Base-by-base conservation (phyloP, 345 rosid genomes). In the Mercurialis annua region DNA sequence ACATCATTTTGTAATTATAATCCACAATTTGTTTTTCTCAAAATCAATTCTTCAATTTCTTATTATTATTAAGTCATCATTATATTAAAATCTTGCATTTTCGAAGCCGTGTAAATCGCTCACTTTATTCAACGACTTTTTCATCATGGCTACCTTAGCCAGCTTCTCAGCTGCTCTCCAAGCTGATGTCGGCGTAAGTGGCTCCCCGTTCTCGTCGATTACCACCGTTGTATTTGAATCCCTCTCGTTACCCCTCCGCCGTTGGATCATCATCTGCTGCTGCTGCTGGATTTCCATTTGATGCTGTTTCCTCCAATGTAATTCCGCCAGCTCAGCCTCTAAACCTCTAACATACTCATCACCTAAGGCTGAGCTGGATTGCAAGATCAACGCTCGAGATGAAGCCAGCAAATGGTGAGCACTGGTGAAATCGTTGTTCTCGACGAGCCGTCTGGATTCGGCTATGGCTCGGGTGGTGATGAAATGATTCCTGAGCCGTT, bases 131-230 rank as follows among this genome's bases (percentile, higher is more conserved):
- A 70, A 38, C 36, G 78, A 75, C 71, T 60, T 53, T 67, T 65
- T 75, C 74, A 75, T 59, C 36, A 59, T 70, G 21, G 78, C 78
- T 20, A 75, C 66, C 44, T 70, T 75, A 64, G 78, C 78, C 71
- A 75, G 71, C 78, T 65, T 70, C 71, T 75, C 78, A 53, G 78
- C 78, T 67, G 74, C 78, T 36, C 78, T 65, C 78, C 78, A 75
- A 21, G 78, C 78, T 48, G 78, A 75, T 0, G 62, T 59, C 18
- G 78, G 78, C 24, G 78, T 75, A 6, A 75, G 66, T 51, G 74
- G 78, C 52, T 71, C 73, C 6, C 87, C 93, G 18, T 83, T 77
- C 72, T 92, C 98, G 21, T 88, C 98, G 31, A 54, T 79, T 75
- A 72, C 38, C 21, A 69, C 75, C 83, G 23, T 66, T 52, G 40